A percentile compares a stretch with the other conserved stretches of the same genome.
Evolutionary conservation across 371 early-diverging fungal species (phyloP).

Genomic region (Coemansia sp.): DNA sequence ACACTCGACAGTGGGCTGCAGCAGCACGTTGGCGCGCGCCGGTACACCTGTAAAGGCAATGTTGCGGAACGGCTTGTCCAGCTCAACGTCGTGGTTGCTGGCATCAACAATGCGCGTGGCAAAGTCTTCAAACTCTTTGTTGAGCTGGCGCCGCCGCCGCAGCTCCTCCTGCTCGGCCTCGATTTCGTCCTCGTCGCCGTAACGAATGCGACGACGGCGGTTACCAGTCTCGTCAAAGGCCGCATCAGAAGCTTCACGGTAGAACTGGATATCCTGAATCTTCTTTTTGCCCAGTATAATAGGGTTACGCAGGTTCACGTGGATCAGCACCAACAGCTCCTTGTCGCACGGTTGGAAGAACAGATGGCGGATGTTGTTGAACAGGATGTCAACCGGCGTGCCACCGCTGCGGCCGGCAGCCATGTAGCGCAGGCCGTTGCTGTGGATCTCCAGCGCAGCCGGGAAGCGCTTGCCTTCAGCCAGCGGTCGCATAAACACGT

Average conservation of each 20-base stretch:
- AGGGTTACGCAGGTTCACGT: constrained; percentile 94
- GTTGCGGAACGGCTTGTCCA: constrained; percentile 94
- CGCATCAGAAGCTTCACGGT: constrained; percentile 93
- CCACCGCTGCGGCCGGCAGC: constrained; percentile 77
- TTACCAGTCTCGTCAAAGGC: constrained; percentile 98
- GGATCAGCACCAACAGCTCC: constrained; percentile 92
- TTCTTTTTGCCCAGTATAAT: constrained; percentile 98
- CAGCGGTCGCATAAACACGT: constrained; percentile 85
- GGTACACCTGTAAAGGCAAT: constrained; percentile 98
- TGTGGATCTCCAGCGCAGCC: constrained; percentile 92
- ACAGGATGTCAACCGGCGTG: constrained; percentile 84
- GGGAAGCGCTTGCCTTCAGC: constrained; percentile 84
- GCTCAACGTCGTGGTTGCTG: constrained; percentile 80
- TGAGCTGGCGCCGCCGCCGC: constrained; percentile 79
- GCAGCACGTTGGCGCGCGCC: constrained; percentile 84
- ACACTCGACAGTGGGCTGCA: constrained; percentile 97
- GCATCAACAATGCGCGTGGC: constrained; percentile 88
- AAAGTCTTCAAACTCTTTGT: constrained; percentile 94
- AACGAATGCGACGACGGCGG: constrained; percentile 83
- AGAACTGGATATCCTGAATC: constrained; percentile 98
- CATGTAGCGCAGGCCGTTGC: constrained; percentile 91
- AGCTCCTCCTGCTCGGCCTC: constrained; percentile 94
- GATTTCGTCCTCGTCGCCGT: constrained; percentile 97
- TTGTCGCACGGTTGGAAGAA: constrained; percentile 98
- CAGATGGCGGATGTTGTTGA: constrained; percentile 96